Evolutionary conservation across 2,329 filamentous ascomycete species (phyloP).

Genomic region (Ophiostoma quercus): DNA sequence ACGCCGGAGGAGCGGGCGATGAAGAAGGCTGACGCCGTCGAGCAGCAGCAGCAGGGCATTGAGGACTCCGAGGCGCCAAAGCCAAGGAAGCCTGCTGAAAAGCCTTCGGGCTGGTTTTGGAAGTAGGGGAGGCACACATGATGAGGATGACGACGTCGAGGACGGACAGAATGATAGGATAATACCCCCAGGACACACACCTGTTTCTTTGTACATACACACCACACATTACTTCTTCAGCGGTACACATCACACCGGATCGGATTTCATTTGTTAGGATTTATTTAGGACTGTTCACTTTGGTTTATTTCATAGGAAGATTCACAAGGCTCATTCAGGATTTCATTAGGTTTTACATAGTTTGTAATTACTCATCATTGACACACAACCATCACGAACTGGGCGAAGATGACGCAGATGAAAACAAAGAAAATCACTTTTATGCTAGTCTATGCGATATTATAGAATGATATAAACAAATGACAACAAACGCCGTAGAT

Average conservation of each 20-base stretch:
- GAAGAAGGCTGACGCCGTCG: constrained; percentile 9
- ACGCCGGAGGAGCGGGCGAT: constrained; percentile 1
- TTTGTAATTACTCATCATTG: no score
- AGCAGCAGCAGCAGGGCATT: not conserved
- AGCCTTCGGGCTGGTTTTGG: constrained; percentile 40
- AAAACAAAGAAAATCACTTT: not conserved
- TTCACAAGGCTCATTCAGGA: not conserved
- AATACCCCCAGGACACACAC: constrained; percentile 3
- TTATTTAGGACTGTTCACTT: not conserved
- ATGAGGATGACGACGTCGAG: not conserved
- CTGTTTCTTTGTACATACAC: constrained; percentile 2
- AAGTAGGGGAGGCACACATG: constrained; percentile 31
- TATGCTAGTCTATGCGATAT: constrained; percentile 5
- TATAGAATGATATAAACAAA: not conserved
- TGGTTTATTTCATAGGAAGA: not conserved
- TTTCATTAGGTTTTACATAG: not conserved
- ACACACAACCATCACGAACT: not conserved
- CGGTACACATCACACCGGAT: not conserved
- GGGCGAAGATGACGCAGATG: not conserved
- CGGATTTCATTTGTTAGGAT: not conserved
- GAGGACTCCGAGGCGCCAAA: not conserved
- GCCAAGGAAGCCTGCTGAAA: constrained; percentile 14
- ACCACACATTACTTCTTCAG: not conserved
- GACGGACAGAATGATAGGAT: constrained; percentile 10
- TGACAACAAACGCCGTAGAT: not conserved